Percentiles rank a stretch among this genome's conserved stretches.
Evolutionary conservation across 139 green algal genomes (phyloP).

Genomic region (Tetraselmis striata): DNA sequence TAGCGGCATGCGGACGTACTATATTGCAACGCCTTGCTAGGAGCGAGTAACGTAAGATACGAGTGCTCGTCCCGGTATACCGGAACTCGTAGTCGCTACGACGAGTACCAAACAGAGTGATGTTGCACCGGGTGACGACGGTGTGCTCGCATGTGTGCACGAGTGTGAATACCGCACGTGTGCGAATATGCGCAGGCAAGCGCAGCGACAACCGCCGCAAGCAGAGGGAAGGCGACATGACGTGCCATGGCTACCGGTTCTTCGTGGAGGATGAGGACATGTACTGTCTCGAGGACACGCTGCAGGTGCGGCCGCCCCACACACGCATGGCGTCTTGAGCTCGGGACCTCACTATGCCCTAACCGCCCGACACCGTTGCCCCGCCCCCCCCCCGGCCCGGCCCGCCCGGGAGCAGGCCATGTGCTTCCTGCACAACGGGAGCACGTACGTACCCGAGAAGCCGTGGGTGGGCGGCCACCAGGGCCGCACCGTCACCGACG

Average conservation of each 20-base stretch:
- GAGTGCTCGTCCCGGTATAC: too few relatives aligned
- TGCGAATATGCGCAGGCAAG: too few relatives aligned
- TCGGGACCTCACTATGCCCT: too few relatives aligned
- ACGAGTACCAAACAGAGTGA: background rate
- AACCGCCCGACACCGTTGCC: background rate
- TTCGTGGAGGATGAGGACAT: slow-evolving; percentile 71
- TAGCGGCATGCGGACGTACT: too few relatives aligned
- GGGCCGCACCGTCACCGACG: background rate
- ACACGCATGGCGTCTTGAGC: too few relatives aligned
- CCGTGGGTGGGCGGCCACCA: slow-evolving; percentile 32
- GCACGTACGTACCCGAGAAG: slow-evolving; percentile 35
- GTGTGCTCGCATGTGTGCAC: too few relatives aligned
- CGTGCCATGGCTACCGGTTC: slow-evolving; percentile 44
- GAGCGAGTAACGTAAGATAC: too few relatives aligned
- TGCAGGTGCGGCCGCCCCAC: slow-evolving; percentile 43
- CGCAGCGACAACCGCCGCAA: slow-evolving; percentile 39
- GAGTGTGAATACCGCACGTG: too few relatives aligned
- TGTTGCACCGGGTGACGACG: too few relatives aligned
- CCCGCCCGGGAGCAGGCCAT: slow-evolving; percentile 25
- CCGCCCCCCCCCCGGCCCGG: too few relatives aligned
- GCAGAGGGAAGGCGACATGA: slow-evolving; percentile 15
- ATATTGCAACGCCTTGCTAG: too few relatives aligned
- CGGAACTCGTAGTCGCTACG: too few relatives aligned
- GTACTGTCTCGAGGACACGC: slow-evolving; percentile 45
- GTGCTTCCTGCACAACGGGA: slow-evolving; percentile 40